A percentile compares a stretch with the other conserved stretches of the same genome.
Conservation (phyloP, 2,329 filamentous ascomycete genomes). For the Ustilaginoidea virens region DNA sequence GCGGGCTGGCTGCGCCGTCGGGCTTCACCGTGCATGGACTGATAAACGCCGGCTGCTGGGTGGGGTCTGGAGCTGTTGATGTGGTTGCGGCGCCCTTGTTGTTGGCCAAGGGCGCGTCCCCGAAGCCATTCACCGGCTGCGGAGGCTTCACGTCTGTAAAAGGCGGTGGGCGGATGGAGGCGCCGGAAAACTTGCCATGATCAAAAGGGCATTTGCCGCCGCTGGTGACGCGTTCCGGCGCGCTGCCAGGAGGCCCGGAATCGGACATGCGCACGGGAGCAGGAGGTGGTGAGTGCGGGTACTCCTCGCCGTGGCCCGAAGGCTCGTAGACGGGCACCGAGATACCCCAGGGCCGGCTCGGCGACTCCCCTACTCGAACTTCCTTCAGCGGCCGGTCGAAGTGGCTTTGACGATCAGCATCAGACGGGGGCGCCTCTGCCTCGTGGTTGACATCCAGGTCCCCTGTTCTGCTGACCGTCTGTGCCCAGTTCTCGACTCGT, state of each 20-base stretch:
- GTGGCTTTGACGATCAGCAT: conserved; percentile 49
- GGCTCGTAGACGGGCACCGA: conserved; percentile 50
- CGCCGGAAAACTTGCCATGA: conserved; percentile 27
- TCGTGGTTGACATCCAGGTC: conserved; percentile 21
- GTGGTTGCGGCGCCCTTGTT: conserved; percentile 6
- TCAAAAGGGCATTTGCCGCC: conserved; percentile 44
- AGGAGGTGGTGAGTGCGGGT: conserved; percentile 40
- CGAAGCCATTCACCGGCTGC: conserved; percentile 2
- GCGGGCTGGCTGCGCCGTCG: conserved; percentile 26
- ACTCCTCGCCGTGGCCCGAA: conserved; percentile 18
- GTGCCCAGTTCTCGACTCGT: conserved; percentile 75
- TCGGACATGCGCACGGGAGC: conserved; percentile 37
- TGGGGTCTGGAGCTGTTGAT: conserved; percentile 4
- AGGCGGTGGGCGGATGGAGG: conserved; percentile 14
- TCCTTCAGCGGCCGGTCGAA: conserved; percentile 82
- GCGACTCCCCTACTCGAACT: conserved; percentile 83
- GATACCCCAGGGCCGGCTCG: conserved; percentile 87
- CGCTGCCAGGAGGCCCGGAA: conserved; percentile 13
- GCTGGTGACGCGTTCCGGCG: conserved; percentile 8
- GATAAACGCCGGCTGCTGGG: conserved; percentile 34
- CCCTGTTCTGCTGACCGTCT: conserved; percentile 47
- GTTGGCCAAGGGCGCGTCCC: conserved; percentile 10
- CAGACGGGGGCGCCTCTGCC: conserved; percentile 19
- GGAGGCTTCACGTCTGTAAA: conserved; percentile 5
- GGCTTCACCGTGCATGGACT: conserved; percentile 24